Conservation (phyloP, 352 stramenopile species). For the Phytophthora chlamydospora region DNA sequence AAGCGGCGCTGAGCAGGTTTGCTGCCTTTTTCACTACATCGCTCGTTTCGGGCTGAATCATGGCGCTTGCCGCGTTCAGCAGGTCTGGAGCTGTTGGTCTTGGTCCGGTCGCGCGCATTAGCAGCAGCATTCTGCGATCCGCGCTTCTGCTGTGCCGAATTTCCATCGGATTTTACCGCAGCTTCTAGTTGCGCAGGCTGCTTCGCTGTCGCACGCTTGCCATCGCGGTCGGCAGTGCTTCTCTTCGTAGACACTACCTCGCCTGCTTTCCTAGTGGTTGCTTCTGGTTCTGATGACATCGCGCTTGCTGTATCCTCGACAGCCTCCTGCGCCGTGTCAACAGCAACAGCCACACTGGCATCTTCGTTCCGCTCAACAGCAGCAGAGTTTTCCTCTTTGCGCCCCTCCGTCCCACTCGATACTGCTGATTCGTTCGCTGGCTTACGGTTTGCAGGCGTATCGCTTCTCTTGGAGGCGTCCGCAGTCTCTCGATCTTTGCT, state of each 20-base stretch:
- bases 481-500: conserved; percentile 3
- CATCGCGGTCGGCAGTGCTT: conserved; percentile 1
- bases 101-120: conserved; percentile 1
- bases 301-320: conserved; percentile 1
- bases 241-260: background rate
- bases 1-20: conserved; percentile 7
- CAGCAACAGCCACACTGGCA: background rate
- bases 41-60: conserved; percentile 2
- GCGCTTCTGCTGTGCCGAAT: background rate
- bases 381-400: conserved; percentile 3
- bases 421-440: conserved; percentile 8
- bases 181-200: background rate
- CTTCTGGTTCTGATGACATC: conserved; percentile 5
- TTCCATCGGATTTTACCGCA: background rate
- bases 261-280: background rate
- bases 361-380: background rate
- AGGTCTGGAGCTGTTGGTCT: conserved; percentile 1
- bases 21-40: conserved; percentile 2
- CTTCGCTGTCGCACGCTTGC: conserved; percentile 8
- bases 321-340: conserved; percentile 5
- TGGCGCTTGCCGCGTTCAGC: conserved; percentile 7
- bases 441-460: background rate
- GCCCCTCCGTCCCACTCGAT: background rate
- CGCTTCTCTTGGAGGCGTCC: background rate
- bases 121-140: conserved; percentile 1